Base-by-base conservation (phyloP, 148 eudicot genomes). In the Rhododendron griersonianum region DNA sequence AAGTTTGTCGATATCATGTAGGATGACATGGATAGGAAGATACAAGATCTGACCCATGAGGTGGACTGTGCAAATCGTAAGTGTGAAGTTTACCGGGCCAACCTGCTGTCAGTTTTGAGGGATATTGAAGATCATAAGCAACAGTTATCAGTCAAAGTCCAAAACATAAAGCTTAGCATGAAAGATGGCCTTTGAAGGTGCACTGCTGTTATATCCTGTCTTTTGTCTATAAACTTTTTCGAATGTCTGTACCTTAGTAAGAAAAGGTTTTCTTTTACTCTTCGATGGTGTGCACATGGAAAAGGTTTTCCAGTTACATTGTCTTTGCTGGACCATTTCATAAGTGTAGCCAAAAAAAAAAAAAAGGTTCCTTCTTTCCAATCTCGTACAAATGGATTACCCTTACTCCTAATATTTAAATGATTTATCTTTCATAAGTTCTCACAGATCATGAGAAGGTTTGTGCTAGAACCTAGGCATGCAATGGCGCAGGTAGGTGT, bases 21-120 rank as follows among this genome's bases (percentile, higher is more conserved):
- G 91, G 91, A 87, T 85, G 89, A 89, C 41, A 82, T 89, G 89
- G 91, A 89, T 86, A 87, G 75, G 89, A 89, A 85, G 84, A 89
- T 89, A 53, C 89, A 63, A 47, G 86, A 89, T 83, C 91, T 89
- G 73, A 85, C 81, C 74, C 74, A 82, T 78, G 91, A 85, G 69
- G 87, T 89, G 86, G 91, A 87, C 15, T 77, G 73, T 25, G 87
- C 89, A 5, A 85, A 83, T 73, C 78, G 85, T 35, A 89, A 87
- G 82, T 89, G 87, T 85, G 91, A 89, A 81, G 87, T 87, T 78
- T 89, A 89, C 80, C 80, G 86, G 74, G 85, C 84, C 71, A 89
- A 89, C 78, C 86, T 89, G 81, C 84, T 89, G 37, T 89, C 89
- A 55, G 86, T 89, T 33, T 85, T 89, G 74, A 83, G 35, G 78